Evolutionary conservation across 2,329 filamentous ascomycete genomes (phyloP).

Genomic region (Xylariaceae sp.): DNA sequence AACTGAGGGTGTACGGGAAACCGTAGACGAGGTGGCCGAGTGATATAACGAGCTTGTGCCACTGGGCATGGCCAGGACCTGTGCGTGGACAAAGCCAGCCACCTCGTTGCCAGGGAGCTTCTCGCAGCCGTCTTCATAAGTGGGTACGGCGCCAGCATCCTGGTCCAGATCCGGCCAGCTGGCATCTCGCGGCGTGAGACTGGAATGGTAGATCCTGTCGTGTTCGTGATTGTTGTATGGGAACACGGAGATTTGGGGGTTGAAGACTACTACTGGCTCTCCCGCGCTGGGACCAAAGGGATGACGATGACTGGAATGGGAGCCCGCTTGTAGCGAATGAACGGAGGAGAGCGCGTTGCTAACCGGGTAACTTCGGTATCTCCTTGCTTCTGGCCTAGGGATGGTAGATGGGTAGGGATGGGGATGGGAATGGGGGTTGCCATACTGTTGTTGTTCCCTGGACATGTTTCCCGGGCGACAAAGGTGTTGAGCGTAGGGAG

Average conservation of each 20-base stretch:
- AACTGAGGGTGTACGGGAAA: slow-evolving; percentile 15
- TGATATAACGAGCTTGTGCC: slow-evolving; percentile 11
- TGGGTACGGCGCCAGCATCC: too few species aligned
- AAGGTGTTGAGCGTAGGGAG: too few species aligned
- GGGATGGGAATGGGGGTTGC: too few species aligned
- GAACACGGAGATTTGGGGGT: neutral
- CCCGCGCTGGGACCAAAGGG: neutral
- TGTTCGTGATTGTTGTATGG: neutral
- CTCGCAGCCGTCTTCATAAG: too few species aligned
- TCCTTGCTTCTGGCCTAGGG: too few species aligned
- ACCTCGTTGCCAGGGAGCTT: slow-evolving; percentile 12
- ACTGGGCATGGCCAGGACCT: slow-evolving; percentile 6
- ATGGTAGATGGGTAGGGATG: too few species aligned
- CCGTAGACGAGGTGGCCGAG: slow-evolving; percentile 15
- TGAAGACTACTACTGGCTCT: slow-evolving; percentile 7
- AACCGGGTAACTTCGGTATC: too few species aligned
- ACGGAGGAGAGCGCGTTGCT: too few species aligned
- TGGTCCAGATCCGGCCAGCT: slow-evolving; percentile 17
- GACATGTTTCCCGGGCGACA: too few species aligned
- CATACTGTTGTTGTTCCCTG: too few species aligned
- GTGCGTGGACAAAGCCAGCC: slow-evolving; percentile 6
- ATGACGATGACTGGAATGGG: too few species aligned
- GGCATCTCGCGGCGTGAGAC: slow-evolving; percentile 9
- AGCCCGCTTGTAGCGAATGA: too few species aligned
- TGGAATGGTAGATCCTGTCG: slow-evolving; percentile 3